These are phyloP conservation scores for Acacia pycnantha DNA, from an alignment of 331 rosid species.

Conservation along the genomic window DNA sequence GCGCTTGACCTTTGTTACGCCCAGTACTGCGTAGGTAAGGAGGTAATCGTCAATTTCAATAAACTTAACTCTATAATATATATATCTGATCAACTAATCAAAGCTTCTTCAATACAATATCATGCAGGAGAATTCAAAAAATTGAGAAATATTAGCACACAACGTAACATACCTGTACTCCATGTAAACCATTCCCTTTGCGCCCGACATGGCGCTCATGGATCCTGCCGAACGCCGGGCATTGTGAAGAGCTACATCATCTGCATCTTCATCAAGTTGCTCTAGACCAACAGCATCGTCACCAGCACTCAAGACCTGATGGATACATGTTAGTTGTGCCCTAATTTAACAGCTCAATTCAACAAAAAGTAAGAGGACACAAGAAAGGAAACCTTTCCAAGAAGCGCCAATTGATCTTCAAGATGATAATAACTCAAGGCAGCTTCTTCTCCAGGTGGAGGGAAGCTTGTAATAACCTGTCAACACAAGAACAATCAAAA, in stretches of 20 bases:
- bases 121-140: constrained; percentile 1
- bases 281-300: constrained; percentile 90
- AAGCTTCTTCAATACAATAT: not conserved
- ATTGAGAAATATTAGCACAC: constrained; percentile 10
- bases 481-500: constrained; percentile 20
- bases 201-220: constrained; percentile 96
- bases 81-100: not conserved
- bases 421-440: constrained; percentile 69
- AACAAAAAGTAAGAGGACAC: constrained; percentile 19
- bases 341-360: constrained; percentile 13
- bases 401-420: constrained; percentile 85
- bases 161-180: constrained; percentile 70
- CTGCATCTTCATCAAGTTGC: constrained; percentile 88
- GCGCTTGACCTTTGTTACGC: constrained; percentile 54
- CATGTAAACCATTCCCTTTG: constrained; percentile 92
- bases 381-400: constrained; percentile 59
- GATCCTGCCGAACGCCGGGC: constrained; percentile 74
- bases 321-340: constrained; percentile 23
- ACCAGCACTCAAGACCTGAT: constrained; percentile 89
- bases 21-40: constrained; percentile 57
- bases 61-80: not conserved
- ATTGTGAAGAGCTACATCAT: constrained; percentile 74
- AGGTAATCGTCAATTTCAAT: constrained; percentile 3
- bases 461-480: constrained; percentile 95
- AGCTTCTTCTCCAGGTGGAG: constrained; percentile 83